Evolutionary conservation across 2,329 filamentous ascomycete species (phyloP).

Genomic region (Neonectria coccinea): DNA sequence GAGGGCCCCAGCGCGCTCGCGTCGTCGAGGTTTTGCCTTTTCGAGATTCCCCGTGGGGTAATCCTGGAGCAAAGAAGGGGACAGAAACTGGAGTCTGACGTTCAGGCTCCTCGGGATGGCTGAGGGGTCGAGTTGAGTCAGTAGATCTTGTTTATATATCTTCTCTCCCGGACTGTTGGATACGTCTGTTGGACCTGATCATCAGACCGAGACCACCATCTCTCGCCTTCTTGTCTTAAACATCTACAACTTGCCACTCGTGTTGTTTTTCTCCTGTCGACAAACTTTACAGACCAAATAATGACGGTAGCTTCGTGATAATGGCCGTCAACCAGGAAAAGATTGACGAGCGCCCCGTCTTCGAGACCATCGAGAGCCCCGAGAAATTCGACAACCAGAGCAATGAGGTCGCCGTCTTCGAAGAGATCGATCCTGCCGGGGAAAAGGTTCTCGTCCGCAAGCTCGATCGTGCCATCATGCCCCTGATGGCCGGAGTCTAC

Average conservation of each 20-base stretch:
- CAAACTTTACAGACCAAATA: not conserved
- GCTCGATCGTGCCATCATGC: conserved; percentile 33
- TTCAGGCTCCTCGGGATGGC: not conserved
- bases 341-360: not conserved
- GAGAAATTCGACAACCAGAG: conserved; percentile 23
- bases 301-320: not conserved
- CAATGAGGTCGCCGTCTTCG: conserved; percentile 29
- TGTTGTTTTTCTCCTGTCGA: not conserved
- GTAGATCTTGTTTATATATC: not conserved
- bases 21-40: not conserved
- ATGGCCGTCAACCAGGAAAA: conserved; percentile 24
- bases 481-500: conserved; percentile 37
- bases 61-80: not conserved
- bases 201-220: not conserved
- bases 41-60: conserved; percentile 16
- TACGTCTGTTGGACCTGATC: not conserved
- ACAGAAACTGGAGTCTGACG: not conserved
- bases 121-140: not conserved
- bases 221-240: not conserved
- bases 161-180: not conserved
- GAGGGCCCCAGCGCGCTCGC: not conserved
- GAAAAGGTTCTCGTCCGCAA: conserved; percentile 34
- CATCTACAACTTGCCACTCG: not conserved
- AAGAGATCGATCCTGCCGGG: conserved; percentile 35
- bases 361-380: conserved; percentile 12